Base-by-base conservation (phyloP, 2,329 filamentous ascomycete species). In the Colletotrichum nymphaeae region DNA sequence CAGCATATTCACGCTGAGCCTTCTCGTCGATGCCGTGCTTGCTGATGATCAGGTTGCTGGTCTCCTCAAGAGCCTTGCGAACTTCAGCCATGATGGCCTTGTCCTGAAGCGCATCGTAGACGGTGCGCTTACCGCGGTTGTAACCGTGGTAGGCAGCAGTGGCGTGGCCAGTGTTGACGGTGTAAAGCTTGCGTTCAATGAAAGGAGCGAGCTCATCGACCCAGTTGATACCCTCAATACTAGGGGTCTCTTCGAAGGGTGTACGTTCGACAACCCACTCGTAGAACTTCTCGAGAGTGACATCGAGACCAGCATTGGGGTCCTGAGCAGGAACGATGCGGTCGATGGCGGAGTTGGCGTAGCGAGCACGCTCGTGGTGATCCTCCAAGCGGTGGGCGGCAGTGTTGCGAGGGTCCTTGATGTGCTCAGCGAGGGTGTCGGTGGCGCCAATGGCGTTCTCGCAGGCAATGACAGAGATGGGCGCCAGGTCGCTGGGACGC, bases 131-230 rank as follows among this genome's bases (percentile, higher is more conserved):
- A 80, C 94, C 92, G 77, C 92, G 90, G 86, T 95, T 90, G 89
- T 97, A 94, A 68, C 95, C 96, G 84, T 97, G 95, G 90, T 98
- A 98, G 73, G 97, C 96, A 24, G 95, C 95, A 8, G 96, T 97
- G 73, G 97, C 97, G 82, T 99, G 97, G 69, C 95, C 94, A 26
- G 97, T 99, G 90, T 99, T 99, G 89, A 99, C 96, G 26, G 97
- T 99, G 89, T 95, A 99, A 76, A 99, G 92, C 90, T 99, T 99
- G 84, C 97, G 95, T 91, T 99, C 97, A 80, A 99, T 98, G 87
- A 96, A 99, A 71, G 97, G 97, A 81, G 92, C 90, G 35, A 99
- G 91, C 85, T 98, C 89, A 76, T 95, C 92, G 73, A 98, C 97
- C 91, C 94, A 98, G 86, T 97, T 94, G 82, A 98, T 93, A 73